Conservation (phyloP, 1,284 basidiomycete genomes). For the Mycosarcoma maydis region DNA sequence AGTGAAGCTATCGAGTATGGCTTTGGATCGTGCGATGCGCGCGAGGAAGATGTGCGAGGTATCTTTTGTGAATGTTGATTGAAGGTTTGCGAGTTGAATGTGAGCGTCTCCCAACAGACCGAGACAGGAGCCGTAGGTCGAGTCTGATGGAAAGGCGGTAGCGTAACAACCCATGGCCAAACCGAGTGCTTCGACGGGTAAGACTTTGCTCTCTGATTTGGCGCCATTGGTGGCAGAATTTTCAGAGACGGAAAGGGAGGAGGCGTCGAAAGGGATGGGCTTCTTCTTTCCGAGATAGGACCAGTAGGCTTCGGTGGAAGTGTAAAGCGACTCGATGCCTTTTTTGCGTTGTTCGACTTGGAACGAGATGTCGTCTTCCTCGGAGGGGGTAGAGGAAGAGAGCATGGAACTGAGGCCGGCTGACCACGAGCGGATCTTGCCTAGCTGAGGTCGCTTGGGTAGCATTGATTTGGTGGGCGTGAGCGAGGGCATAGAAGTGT, state of each 20-base stretch:
- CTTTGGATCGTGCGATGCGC: constrained; percentile 43
- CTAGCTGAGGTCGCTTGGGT: constrained; percentile 27
- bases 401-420: constrained; percentile 37
- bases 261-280: constrained; percentile 36
- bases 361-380: constrained; percentile 31
- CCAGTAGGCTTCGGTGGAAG: constrained; percentile 48
- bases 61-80: constrained; percentile 42
- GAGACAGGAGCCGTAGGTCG: constrained; percentile 31
- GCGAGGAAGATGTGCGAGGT: constrained; percentile 47
- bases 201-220: constrained; percentile 21
- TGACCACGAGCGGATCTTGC: constrained; percentile 33
- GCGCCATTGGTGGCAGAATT: no score
- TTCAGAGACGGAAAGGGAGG: constrained; percentile 21
- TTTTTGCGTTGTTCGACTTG: constrained; percentile 41
- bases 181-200: constrained; percentile 47
- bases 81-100: constrained; percentile 35
- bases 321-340: constrained; percentile 37
- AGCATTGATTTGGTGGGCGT: constrained; percentile 12
- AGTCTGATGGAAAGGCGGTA: constrained; percentile 18
- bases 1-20: constrained; percentile 36
- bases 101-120: constrained; percentile 39
- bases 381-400: background rate
- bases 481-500: constrained; percentile 19
- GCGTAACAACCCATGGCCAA: constrained; percentile 42
- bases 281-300: constrained; percentile 48